Evolutionary conservation across 352 stramenopile genomes (phyloP).

Genomic region (Pythium brachiatum): DNA sequence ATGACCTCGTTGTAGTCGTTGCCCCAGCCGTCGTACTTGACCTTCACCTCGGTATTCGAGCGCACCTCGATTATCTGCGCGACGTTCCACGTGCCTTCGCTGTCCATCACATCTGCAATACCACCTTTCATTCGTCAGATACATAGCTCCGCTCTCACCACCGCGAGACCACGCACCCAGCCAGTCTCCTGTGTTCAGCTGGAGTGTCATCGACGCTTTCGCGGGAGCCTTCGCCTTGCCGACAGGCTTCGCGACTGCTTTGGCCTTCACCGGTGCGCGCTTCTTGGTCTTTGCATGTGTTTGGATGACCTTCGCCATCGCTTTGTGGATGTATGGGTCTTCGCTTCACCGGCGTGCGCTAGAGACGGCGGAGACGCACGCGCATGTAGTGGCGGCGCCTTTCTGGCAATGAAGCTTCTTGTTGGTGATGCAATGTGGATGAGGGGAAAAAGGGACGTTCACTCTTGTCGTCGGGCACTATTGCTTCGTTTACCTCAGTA

Average conservation of each 20-base stretch:
- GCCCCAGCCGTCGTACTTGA: constrained; percentile 71
- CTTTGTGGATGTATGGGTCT: background rate
- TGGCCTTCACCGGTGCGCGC: background rate
- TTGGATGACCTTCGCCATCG: background rate
- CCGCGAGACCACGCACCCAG: background rate
- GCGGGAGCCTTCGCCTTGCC: too few relatives aligned
- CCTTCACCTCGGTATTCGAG: constrained; percentile 26
- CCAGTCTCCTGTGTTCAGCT: background rate
- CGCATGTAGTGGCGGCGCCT: background rate
- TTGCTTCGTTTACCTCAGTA: background rate
- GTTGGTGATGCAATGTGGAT: too few relatives aligned
- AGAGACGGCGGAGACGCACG: background rate
- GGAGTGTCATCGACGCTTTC: too few relatives aligned
- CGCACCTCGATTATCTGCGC: constrained; percentile 56
- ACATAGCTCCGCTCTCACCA: background rate
- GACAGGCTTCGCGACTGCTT: background rate
- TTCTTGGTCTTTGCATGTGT: background rate
- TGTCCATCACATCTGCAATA: constrained; percentile 71
- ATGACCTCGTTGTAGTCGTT: constrained; percentile 61
- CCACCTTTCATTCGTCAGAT: too few relatives aligned
- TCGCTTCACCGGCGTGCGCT: background rate
- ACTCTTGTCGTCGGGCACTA: background rate
- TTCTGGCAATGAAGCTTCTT: background rate
- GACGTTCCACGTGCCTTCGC: constrained; percentile 71
- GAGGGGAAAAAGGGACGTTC: too few relatives aligned